phyloP scores from a whole-genome alignment of 805 yeast species.

The Kodamaea leandrae region DNA sequence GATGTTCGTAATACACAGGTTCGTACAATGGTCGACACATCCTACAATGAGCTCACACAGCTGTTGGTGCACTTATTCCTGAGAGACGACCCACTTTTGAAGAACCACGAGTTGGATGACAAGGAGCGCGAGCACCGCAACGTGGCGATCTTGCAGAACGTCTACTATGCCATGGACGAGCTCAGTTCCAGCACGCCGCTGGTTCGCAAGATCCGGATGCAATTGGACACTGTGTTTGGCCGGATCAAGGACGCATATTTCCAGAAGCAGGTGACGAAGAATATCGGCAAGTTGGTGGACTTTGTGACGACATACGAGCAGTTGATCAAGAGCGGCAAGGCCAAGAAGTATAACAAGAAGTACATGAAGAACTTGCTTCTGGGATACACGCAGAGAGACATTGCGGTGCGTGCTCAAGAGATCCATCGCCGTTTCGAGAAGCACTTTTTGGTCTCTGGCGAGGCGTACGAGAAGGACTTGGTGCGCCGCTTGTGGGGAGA shows the following conservation, averaged over 20 bases:
- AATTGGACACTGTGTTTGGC: conserved; percentile 27
- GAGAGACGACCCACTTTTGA: conserved; percentile 44
- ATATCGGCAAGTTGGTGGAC: conserved; percentile 65
- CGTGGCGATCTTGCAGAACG: conserved; percentile 40
- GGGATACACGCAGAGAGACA: conserved; percentile 57
- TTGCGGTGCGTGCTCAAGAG: conserved; percentile 52
- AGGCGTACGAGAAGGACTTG: conserved; percentile 51
- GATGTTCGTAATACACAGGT: conserved; percentile 20
- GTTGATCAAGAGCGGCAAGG: conserved; percentile 49
- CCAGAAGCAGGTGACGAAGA: conserved; percentile 36
- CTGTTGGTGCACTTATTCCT: conserved; percentile 34
- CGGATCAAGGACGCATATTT: conserved; percentile 32
- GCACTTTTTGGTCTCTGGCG: conserved; percentile 44
- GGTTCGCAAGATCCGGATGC: conserved; percentile 22
- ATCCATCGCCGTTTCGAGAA: conserved; percentile 54
- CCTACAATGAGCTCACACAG: conserved; percentile 33
- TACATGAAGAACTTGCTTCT: conserved; percentile 56
- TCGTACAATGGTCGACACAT: conserved; percentile 23
- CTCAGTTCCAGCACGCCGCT: conserved; percentile 22
- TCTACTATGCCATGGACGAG: conserved; percentile 35
- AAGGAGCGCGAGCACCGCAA: conserved; percentile 41
- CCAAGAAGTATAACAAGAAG: conserved; percentile 62
- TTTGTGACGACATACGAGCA: conserved; percentile 65
- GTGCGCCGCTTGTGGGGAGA: conserved; percentile 67
- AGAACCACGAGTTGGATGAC: conserved; percentile 43